Percentiles rank a stretch among this genome's conserved stretches.
phyloP scores from a whole-genome alignment of 306 rosid genomes.

The Chamaecrista fasciculata region DNA sequence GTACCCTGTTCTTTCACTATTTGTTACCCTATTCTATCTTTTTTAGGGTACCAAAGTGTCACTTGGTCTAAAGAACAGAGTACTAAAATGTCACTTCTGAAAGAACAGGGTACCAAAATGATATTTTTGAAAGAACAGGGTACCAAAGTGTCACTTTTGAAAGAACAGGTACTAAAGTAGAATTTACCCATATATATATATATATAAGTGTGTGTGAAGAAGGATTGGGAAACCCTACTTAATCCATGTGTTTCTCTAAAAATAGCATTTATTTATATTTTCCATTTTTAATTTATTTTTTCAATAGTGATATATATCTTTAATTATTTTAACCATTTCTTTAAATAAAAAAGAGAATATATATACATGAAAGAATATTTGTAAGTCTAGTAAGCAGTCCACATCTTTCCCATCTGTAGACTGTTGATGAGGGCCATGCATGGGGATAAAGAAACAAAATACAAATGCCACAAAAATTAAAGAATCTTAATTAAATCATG shows the following conservation, averaged over 20 bases:
- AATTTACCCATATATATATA: too few species aligned
- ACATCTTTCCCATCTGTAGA: conserved; percentile 4
- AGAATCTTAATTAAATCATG: not conserved
- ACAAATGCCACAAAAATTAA: not conserved
- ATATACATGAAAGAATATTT: not conserved
- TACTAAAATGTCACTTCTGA: too few species aligned
- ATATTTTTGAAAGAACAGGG: too few species aligned
- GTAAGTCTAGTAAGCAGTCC: not conserved
- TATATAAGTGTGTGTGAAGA: not conserved
- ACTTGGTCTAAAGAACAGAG: too few species aligned
- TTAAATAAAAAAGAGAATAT: not conserved
- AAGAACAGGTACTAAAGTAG: too few species aligned
- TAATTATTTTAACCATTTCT: not conserved
- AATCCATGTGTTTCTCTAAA: not conserved
- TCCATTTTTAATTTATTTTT: not conserved
- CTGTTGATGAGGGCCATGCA: not conserved
- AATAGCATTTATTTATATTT: not conserved
- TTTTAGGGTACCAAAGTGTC: too few species aligned
- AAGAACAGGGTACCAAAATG: too few species aligned
- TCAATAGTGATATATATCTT: not conserved
- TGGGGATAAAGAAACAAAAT: conserved; percentile 6
- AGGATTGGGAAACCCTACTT: not conserved
- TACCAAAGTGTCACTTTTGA: too few species aligned
- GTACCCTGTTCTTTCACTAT: too few species aligned
- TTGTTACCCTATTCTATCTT: too few species aligned